Base-by-base conservation (phyloP, 129 eudicot species). In the Sambucus nigra region DNA sequence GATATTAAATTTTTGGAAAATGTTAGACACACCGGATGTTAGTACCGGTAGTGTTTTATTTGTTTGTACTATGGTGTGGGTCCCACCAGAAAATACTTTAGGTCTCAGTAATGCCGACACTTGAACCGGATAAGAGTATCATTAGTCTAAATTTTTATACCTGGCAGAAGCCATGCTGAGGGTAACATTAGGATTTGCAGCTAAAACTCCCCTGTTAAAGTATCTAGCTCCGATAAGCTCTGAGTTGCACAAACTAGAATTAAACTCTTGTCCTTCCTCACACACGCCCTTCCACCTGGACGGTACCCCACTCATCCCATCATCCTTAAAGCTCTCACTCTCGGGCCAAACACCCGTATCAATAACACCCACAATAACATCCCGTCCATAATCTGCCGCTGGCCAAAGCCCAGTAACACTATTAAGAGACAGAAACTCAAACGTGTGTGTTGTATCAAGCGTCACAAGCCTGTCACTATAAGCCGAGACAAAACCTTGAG, bases 281-380 rank as follows among this genome's bases (percentile, higher is more conserved):
- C 87, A 80, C 2, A 16, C 44, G 11, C 86, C 86, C 45, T 70
- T 79, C 86, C 81, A 79, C 63, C 66, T 74, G 2, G 62, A 14
- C 1, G 87, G 87, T 18, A 75, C 24, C 5, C 49, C 47, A 2
- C 41, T 25, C 73, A 74, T 57, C 10, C 75, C 78, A 21, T 74
- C 63, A 25, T 79, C 86, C 20, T 25, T 70, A 55, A 55, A 78
- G 65, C 80, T 73, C 1, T 26, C 61, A 7, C 76, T 69, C 55
- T 78, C 85, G 0, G 85, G 85, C 85, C 80, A 78, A 10, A 78
- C 66, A 8, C 85, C 80, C 0, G 65, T 53, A 63, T 78, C 80
- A 0, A 78, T 66, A 29, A 73, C 74, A 3, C 80, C 74, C 8
- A 79, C 50, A 0, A 73, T 69, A 4, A 70, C 78, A 21, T 67